Percentiles rank a stretch among this genome's conserved stretches.
These are phyloP conservation scores for Ogataea polymorpha DNA, from an alignment of 805 yeast species.

Conservation along the genomic window DNA sequence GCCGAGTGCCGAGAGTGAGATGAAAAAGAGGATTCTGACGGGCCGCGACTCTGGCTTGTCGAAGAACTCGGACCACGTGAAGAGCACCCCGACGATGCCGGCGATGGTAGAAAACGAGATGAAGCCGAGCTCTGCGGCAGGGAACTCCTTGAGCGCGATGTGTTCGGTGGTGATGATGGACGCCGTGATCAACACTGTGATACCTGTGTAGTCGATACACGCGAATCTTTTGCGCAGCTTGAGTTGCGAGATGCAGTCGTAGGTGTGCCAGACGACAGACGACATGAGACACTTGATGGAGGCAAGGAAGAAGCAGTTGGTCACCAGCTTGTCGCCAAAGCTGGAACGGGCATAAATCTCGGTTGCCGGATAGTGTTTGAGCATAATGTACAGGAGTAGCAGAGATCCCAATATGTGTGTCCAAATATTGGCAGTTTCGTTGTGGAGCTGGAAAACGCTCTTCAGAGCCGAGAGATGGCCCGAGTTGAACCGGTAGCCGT, in stretches of 20 bases:
- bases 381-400: conserved; percentile 51
- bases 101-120: conserved; percentile 60
- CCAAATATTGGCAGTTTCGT: conserved; percentile 93
- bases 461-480: conserved; percentile 56
- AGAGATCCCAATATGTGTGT: conserved; percentile 75
- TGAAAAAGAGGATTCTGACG: conserved; percentile 74
- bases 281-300: conserved; percentile 74
- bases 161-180: conserved; percentile 86
- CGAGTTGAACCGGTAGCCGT: conserved; percentile 81
- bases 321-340: conserved; percentile 44
- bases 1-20: conserved; percentile 76
- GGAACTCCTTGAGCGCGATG: conserved; percentile 64
- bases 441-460: conserved; percentile 66
- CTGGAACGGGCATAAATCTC: conserved; percentile 43
- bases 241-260: conserved; percentile 68
- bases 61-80: conserved; percentile 92
- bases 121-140: conserved; percentile 44
- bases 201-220: conserved; percentile 93
- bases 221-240: conserved; percentile 71
- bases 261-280: conserved; percentile 90
- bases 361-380: conserved; percentile 63
- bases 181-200: conserved; percentile 84
- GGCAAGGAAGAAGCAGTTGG: conserved; percentile 65
- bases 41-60: conserved; percentile 84
- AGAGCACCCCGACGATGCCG: conserved; percentile 67